Evolutionary conservation across 768 basidiomycete genomes (phyloP), one percentile per base, ranked within the genome.

Genomic region (Lactifluus piperatus): DNA sequence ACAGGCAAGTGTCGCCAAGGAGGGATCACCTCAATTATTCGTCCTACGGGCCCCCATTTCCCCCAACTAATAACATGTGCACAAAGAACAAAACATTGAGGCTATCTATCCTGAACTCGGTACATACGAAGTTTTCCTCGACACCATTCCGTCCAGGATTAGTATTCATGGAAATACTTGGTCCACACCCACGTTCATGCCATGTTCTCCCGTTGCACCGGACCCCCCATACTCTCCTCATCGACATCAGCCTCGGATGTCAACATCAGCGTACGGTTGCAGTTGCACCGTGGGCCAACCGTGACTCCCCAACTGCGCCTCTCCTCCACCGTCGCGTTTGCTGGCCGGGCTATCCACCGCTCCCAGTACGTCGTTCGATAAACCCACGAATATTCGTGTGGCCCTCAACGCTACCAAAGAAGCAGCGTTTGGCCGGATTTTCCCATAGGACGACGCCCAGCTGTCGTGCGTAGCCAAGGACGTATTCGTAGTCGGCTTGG

Each of bases 401-500:
- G 3, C 88, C 89, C 51, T 88, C 88, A 56, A 84, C 65, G 63
- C 78, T 88, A 26, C 83, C 89, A 73, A 94, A 93, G 76, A 95
- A 91, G 72, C 83, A 87, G 57, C 89, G 79, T 67, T 84, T 84
- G 26, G 75, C 68, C 24, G 79, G 60, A 68, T 80, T 91, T 72
- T 94, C 90, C 90, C 91, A 93, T 48, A 94, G 62, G 14, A 94
- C 85, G 34, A 90, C 85, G 58, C 81, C 84, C 39, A 94, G 74
- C 71, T 92, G 82, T 67, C 80, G 84, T 36, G 94, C 93, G 64
- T 97, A 94, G 63, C 86, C 81, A 36, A 89, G 74, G 7, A 94
- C 91, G 62, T 88, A 83, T 62, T 91, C 86, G 70, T 91, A 95
- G 73, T 95, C 93, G 27, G 84, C 85, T 68, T 85, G 82, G 18